Evolutionary conservation across 1,139 yeast species (phyloP).

Genomic region (Taphrina flavorubra): DNA sequence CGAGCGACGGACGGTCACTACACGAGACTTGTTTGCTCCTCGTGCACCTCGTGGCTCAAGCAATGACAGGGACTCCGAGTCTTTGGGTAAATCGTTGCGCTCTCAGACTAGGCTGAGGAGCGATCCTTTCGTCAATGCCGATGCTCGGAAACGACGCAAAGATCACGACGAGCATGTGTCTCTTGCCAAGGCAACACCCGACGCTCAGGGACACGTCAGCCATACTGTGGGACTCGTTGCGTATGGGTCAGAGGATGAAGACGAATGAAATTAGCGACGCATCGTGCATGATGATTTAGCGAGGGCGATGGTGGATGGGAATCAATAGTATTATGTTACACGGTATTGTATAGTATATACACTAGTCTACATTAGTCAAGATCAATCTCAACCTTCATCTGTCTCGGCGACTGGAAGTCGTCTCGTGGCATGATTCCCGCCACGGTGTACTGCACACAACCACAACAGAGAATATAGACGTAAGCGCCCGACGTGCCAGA

Average conservation of each 20-base stretch:
- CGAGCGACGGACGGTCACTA: not conserved
- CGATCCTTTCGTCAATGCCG: conserved; percentile 7
- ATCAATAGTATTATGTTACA: no score
- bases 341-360: no score
- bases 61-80: not conserved
- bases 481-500: no score
- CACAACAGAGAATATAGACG: no score
- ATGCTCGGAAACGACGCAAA: not conserved
- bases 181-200: no score
- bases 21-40: not conserved
- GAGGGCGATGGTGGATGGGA: not conserved
- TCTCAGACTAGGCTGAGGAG: not conserved
- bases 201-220: not conserved
- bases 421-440: no score
- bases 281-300: not conserved
- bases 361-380: no score
- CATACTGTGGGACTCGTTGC: not conserved
- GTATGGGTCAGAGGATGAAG: conserved; percentile 7
- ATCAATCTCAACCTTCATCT: no score
- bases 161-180: no score
- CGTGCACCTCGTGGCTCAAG: not conserved
- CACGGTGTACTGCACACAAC: no score
- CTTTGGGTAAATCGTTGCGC: not conserved
- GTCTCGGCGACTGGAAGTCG: no score
- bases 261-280: not conserved